Percentiles rank a stretch among this genome's conserved stretches.
Evolutionary conservation across 2,329 filamentous ascomycete species (phyloP).

Genomic region (Colletotrichum magnum): DNA sequence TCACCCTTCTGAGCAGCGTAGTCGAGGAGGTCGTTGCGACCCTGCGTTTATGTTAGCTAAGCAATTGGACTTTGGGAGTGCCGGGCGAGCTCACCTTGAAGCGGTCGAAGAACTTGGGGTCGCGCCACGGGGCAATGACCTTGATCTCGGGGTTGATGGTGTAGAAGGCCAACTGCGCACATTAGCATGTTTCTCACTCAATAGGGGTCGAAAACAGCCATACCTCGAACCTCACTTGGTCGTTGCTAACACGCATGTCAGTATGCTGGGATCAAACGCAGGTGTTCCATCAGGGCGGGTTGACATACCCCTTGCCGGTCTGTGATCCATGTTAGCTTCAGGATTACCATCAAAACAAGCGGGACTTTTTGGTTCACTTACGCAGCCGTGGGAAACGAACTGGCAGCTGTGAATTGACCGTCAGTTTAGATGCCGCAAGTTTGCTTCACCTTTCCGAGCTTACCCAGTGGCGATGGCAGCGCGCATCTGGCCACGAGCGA

Average conservation of each 20-base stretch:
- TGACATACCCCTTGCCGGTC: slow-evolving; percentile 31
- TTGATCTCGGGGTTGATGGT: slow-evolving; percentile 60
- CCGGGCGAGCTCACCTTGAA: slow-evolving; percentile 62
- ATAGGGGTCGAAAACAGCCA: neutral
- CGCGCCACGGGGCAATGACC: slow-evolving; percentile 82
- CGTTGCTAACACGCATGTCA: slow-evolving; percentile 32
- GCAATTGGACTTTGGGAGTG: neutral
- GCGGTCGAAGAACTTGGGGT: slow-evolving; percentile 77
- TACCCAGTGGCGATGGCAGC: slow-evolving; percentile 5
- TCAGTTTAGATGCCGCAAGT: slow-evolving; percentile 11
- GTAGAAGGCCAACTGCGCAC: slow-evolving; percentile 51
- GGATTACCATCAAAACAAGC: neutral
- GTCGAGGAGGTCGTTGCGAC: slow-evolving; percentile 80
- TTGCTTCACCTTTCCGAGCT: neutral
- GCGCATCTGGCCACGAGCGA: slow-evolving; percentile 73
- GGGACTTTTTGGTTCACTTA: slow-evolving; percentile 31
- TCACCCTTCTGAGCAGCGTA: slow-evolving; percentile 72
- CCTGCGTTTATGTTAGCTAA: slow-evolving; percentile 49
- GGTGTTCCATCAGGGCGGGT: too few relatives aligned
- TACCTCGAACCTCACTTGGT: slow-evolving; percentile 54
- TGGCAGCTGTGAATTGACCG: slow-evolving; percentile 47
- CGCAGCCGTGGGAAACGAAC: slow-evolving; percentile 64
- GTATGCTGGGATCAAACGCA: too few relatives aligned
- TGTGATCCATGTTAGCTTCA: neutral
- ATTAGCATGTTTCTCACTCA: slow-evolving; percentile 10